Evolutionary conservation across 441 rosid species (phyloP), one percentile per base, ranked within the genome.

Genomic region (Erodium texanum): DNA sequence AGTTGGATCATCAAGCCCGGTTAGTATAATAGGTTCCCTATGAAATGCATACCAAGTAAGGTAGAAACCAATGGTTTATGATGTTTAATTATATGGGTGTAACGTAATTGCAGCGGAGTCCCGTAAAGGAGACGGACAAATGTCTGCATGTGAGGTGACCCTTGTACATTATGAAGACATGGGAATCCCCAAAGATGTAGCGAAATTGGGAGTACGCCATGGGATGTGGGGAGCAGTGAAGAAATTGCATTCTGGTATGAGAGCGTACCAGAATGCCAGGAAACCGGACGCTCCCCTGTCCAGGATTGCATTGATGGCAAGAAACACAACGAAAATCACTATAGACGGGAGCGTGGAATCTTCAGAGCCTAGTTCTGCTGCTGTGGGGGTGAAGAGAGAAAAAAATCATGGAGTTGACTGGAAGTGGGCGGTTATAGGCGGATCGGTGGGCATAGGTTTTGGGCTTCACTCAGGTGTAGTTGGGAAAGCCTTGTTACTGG

Each of bases 211-310:
- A n/a, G 73, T 89, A 3, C 81, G 92, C 48, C 90, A 82, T 62
- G 93, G 93, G 38, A 89, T 92, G 93, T 92, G 96, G 93, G 88
- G 93, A 78, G 79, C 85, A 0, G 95, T 89, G 56, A 92, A 88
- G 86, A 89, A 87, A 77, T 80, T 87, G 23, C 93, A 89, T 68
- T 87, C 87, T 0, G 93, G 92, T 34, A 70, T 92, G 66, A 85
- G 82, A 19, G 80, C 82, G 56, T 92, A 88, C 82, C 90, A 88
- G 78, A 83, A 79, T 29, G 83, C 73, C 65, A 80, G 98, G 77
- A 77, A 83, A 59, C 74, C 80, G 8, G 85, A 76, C 1, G 75
- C 74, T 16, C 76, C 76, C 22, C 84, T 86, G 58, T 89, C 98
- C 29, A 81, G 72, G n/a, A 43, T 79, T 3, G 95, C 87, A 3